Evolutionary conservation across 495 filamentous ascomycete species (phyloP).

Genomic region (Cercophora sp.): DNA sequence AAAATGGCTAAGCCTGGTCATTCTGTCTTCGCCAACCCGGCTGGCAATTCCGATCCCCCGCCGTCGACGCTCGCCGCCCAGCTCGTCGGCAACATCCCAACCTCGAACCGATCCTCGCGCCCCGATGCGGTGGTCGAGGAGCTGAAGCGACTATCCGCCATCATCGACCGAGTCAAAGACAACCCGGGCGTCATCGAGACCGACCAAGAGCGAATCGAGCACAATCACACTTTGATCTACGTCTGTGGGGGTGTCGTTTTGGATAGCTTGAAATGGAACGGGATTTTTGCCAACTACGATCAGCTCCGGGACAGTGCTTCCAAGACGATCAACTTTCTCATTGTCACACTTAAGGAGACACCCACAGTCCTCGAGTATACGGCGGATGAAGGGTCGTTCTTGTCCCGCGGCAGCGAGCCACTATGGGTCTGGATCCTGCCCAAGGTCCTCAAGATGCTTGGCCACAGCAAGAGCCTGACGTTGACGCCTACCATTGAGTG

Average conservation of each 20-base stretch:
- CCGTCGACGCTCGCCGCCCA: slow-evolving; percentile 69
- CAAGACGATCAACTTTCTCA: slow-evolving; percentile 60
- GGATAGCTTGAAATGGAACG: slow-evolving; percentile 56
- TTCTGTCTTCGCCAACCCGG: neutral
- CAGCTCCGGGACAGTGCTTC: slow-evolving; percentile 61
- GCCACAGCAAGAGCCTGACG: slow-evolving; percentile 36
- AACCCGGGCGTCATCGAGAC: slow-evolving; percentile 38
- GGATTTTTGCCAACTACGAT: slow-evolving; percentile 54
- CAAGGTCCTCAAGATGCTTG: slow-evolving; percentile 55
- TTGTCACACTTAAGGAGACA: slow-evolving; percentile 65
- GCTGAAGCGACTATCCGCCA: slow-evolving; percentile 36
- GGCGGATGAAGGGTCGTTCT: slow-evolving; percentile 31
- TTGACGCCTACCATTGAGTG: slow-evolving; percentile 46
- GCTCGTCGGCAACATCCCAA: slow-evolving; percentile 54
- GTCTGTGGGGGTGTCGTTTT: slow-evolving; percentile 80
- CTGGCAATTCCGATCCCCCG: slow-evolving; percentile 34
- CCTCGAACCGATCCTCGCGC: slow-evolving; percentile 33
- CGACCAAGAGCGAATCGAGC: slow-evolving; percentile 61
- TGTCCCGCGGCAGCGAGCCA: slow-evolving; percentile 54
- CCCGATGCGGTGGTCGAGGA: slow-evolving; percentile 43
- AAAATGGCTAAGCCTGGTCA: slow-evolving; percentile 16
- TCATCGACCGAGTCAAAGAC: slow-evolving; percentile 40
- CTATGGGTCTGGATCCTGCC: slow-evolving; percentile 79
- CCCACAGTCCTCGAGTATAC: slow-evolving; percentile 63
- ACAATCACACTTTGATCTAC: slow-evolving; percentile 78